phyloP scores from a whole-genome alignment of 208 protist genomes.

The Trypanosoma vivax region DNA sequence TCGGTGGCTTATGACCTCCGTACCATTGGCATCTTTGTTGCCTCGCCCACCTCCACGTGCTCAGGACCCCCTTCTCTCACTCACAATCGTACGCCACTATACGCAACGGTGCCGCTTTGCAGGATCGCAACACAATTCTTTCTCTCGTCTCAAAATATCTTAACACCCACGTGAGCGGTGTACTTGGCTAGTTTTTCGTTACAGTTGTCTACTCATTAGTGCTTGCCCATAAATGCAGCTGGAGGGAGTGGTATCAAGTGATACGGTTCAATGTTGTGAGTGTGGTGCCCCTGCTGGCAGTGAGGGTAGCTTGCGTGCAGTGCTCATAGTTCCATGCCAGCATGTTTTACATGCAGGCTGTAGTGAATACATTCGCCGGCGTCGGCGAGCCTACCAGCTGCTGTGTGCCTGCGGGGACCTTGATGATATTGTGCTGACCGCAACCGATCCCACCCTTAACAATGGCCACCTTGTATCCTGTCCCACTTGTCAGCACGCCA shows the following conservation, averaged over 20 bases:
- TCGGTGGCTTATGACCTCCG: no score
- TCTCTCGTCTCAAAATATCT: no score
- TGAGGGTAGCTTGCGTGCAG: constrained; percentile 50
- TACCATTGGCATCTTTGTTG: no score
- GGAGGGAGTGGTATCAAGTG: background rate
- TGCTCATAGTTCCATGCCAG: constrained; percentile 74
- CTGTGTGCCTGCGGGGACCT: constrained; percentile 1
- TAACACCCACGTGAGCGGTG: no score
- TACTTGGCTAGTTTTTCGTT: no score
- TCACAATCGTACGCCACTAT: no score
- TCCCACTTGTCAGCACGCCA: constrained; percentile 33
- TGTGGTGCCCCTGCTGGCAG: constrained; percentile 56
- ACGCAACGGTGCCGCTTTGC: no score
- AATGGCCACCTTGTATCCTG: constrained; percentile 24
- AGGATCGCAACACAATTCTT: no score
- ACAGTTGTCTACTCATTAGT: constrained; percentile 4
- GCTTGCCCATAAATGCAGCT: background rate
- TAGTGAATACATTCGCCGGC: constrained; percentile 54
- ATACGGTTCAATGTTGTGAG: constrained; percentile 59
- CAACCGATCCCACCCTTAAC: background rate
- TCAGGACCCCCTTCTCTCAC: no score
- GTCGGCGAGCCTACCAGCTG: constrained; percentile 18
- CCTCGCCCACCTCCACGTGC: no score
- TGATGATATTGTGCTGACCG: background rate
- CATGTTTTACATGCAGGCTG: constrained; percentile 78